phyloP scores from a whole-genome alignment of 139 green algal genomes.

The Zygnema circumcarinatum region DNA sequence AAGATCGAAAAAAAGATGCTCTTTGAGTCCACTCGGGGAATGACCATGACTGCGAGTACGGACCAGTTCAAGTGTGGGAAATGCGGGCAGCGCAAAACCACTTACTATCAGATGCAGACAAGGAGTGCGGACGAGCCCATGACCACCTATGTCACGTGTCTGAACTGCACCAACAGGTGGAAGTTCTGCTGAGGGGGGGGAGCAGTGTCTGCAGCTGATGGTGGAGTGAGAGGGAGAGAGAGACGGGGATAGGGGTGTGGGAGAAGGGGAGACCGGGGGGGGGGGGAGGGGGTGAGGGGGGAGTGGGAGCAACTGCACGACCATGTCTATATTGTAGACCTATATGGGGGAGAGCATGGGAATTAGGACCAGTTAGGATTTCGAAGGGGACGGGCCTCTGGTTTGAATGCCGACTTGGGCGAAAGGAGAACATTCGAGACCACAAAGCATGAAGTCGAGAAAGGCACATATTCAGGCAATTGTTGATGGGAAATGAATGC shows the following conservation, averaged over 20 bases:
- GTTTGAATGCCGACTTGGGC: no score
- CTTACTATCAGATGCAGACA: slow-evolving; percentile 85
- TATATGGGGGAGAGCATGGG: no score
- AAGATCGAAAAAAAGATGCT: slow-evolving; percentile 84
- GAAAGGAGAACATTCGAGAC: no score
- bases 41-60: slow-evolving; percentile 76
- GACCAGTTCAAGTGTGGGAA: slow-evolving; percentile 95
- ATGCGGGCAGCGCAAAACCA: slow-evolving; percentile 86
- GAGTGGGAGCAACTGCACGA: no score
- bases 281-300: not conserved
- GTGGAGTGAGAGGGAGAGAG: not conserved
- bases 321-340: no score
- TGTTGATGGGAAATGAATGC: no score
- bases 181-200: slow-evolving; percentile 83
- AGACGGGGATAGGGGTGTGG: not conserved
- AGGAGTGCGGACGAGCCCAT: slow-evolving; percentile 77
- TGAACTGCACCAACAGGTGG: slow-evolving; percentile 87
- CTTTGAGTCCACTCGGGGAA: slow-evolving; percentile 75
- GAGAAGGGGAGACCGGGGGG: not conserved
- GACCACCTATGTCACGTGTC: slow-evolving; percentile 84
- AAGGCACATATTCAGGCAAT: no score
- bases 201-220: not conserved
- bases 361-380: no score
- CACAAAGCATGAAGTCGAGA: no score
- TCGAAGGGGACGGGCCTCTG: no score